Base-by-base conservation (phyloP, 331 rosid species). In the Phaseolus coccineus region DNA sequence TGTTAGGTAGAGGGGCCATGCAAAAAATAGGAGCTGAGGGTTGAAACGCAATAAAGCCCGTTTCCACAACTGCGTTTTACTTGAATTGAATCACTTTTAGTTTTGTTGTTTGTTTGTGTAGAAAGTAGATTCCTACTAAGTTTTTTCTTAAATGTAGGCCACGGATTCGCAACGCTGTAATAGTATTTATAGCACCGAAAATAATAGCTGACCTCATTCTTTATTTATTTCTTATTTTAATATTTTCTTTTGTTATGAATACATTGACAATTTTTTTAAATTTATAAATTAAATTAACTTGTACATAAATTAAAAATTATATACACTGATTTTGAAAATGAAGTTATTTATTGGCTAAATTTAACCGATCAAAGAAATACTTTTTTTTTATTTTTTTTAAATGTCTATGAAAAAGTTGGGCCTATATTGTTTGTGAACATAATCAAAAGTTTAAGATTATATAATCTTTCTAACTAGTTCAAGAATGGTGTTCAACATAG, bases 181-280 rank as follows among this genome's bases (percentile, higher is more conserved):
- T 24, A 4, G 14, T 33, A 63, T 63, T 63, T 63, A 63, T 63
- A 33, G 14, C 69, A 33, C 69, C 69, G 47, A 63, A 63, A 62
- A 5, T 2, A 30, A 14, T 6, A 8, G 2, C 68, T 31, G 12
- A 62, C 25, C 44, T 62, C 25, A 19, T 8, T 59, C 4, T 59
- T 27, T 1, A 57, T 28, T 62, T 6, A 0, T 59, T 59, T 10
- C 2, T 58, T 25, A 22, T 8, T 51, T 12, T 14, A 52, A 24
- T 56, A 8, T 56, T 57, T 22, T 56, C 6, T 40, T 8, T 5
- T 37, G 8, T 1, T 37, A 37, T 37, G 2, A 28, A 28, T 28
- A 28, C 2, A 28, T 28, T 28, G 31, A 28, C 31, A 28, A 28
- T 28, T 28, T 2, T 35, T 37, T 37, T 37, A 2, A 37, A 5